These are phyloP conservation scores for Nissolia schottii DNA, from an alignment of 306 rosid genomes.

Conservation along the genomic window DNA sequence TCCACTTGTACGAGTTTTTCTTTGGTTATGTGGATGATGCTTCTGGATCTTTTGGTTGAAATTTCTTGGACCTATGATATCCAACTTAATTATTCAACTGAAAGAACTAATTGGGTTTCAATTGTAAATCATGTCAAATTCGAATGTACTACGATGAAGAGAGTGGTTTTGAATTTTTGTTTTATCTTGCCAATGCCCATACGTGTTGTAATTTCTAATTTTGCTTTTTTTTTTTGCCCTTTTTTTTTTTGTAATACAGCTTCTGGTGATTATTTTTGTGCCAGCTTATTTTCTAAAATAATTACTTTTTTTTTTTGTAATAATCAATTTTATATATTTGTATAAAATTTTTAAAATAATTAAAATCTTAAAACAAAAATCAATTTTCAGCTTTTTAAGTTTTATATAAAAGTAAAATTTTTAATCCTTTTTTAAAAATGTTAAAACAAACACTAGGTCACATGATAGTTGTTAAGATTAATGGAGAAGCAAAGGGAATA, in stretches of 20 bases:
- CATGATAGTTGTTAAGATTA: too few species aligned
- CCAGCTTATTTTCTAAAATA: too few species aligned
- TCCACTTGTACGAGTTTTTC: not conserved
- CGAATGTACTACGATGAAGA: constrained; percentile 14
- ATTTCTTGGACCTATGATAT: constrained; percentile 8
- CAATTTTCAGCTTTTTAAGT: too few species aligned
- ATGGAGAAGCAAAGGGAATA: too few species aligned
- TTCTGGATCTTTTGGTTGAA: constrained; percentile 3
- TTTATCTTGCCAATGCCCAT: not conserved
- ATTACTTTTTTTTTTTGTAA: too few species aligned
- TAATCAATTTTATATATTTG: too few species aligned
- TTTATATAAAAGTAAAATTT: too few species aligned
- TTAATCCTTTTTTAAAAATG: too few species aligned
- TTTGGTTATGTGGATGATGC: constrained; percentile 8
- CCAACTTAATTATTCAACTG: constrained; percentile 18
- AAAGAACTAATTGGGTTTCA: constrained; percentile 12
- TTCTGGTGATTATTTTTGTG: not conserved
- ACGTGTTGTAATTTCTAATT: not conserved
- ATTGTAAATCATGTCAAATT: constrained; percentile 29
- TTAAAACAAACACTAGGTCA: too few species aligned
- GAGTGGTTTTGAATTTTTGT: not conserved
- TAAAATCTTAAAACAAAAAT: too few species aligned
- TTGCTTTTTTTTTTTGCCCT: not conserved
- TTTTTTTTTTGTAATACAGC: not conserved
- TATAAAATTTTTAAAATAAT: too few species aligned